Base-by-base conservation (phyloP, 805 yeast species). In the Lipomyces japonicus region DNA sequence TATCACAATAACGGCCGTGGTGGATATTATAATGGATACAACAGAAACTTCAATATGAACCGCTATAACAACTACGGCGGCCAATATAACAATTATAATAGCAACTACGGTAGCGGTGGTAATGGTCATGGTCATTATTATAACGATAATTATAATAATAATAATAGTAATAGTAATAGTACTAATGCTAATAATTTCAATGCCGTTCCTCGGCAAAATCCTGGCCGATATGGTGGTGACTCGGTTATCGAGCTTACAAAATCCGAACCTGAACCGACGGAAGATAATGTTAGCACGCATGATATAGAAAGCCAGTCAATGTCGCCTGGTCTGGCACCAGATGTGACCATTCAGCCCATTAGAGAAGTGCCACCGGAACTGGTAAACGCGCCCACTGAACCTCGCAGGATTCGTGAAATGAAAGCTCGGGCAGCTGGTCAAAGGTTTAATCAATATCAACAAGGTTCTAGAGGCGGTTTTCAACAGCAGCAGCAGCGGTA, bases 381-480 rank as follows among this genome's bases (percentile, higher is more conserved):
- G n/a, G 26, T 47, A 16, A 37, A 42, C 39, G 48, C 52, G 3
- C 55, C 55, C 6, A 42, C 48, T 10, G 55, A 43, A 7, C 55
- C 55, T 16, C 42, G 55, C 21, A 32, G 44, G 10, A 16, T 39
- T 21, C 48, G 34, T 18, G 48, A 44, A 22, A 12, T 22, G 45
- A 25, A 30, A 30, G 44, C 45, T 16, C 34, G 32, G 30, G 41
- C 19, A 18, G 28, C 16, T 18, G 25, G 25, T 38, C 26, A n/a
- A 38, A 7, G 25, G n/a, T 22, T 10, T 21, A 19, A 7, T 14
- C 41, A 18, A 18, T 21, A 23, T 23, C 12, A 12, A 39, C 23
- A 39, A 23, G 18, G 42, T 18, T 35, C 18, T 35, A 14, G 32
- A 28, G 32, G 14, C 32, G 14, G 32, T 14, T 9, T 14, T 28